These are phyloP conservation scores for Phytophthora litchii DNA, from an alignment of 352 stramenopile species.

Conservation along the genomic window DNA sequence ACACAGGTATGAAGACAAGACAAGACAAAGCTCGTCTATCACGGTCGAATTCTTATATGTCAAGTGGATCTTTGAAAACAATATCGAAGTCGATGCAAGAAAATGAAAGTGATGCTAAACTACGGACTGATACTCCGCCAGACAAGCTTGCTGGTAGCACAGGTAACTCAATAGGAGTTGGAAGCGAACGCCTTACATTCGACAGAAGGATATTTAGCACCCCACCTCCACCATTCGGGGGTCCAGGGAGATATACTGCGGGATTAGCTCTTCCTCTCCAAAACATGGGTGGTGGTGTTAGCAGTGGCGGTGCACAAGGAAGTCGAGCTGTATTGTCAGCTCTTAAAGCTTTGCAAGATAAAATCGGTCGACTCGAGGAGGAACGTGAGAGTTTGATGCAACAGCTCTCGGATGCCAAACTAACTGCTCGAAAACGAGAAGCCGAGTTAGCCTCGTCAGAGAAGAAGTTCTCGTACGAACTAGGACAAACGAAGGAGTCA, in stretches of 20 bases:
- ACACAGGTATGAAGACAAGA: slow-evolving; percentile 18
- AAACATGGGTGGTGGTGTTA: slow-evolving; percentile 9
- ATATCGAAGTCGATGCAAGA: slow-evolving; percentile 30
- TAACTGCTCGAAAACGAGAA: slow-evolving; percentile 56
- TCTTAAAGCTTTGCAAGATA: slow-evolving; percentile 82
- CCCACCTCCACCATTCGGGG: slow-evolving; percentile 11
- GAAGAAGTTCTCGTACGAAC: slow-evolving; percentile 76
- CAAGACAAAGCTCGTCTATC: slow-evolving; percentile 34
- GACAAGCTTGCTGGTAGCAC: slow-evolving; percentile 1
- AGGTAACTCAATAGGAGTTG: background rate
- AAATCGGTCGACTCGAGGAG: slow-evolving; percentile 71
- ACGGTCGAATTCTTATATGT: slow-evolving; percentile 11
- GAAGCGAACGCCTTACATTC: slow-evolving; percentile 23
- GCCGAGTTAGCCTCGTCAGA: slow-evolving; percentile 53
- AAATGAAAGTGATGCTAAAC: slow-evolving; percentile 1
- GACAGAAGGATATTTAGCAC: slow-evolving; percentile 43
- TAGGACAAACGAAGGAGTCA: slow-evolving; percentile 72
- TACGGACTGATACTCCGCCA: background rate
- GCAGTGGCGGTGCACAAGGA: slow-evolving; percentile 35
- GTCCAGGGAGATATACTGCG: slow-evolving; percentile 1
- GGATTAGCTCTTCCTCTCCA: slow-evolving; percentile 15
- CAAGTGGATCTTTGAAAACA: slow-evolving; percentile 3
- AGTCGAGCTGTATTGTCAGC: slow-evolving; percentile 75
- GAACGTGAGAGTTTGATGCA: slow-evolving; percentile 62
- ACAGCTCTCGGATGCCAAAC: slow-evolving; percentile 66